A percentile compares a stretch with the other conserved stretches of the same genome.
Conservation (phyloP, 768 basidiomycete species). For the Mycena capillaripes region DNA sequence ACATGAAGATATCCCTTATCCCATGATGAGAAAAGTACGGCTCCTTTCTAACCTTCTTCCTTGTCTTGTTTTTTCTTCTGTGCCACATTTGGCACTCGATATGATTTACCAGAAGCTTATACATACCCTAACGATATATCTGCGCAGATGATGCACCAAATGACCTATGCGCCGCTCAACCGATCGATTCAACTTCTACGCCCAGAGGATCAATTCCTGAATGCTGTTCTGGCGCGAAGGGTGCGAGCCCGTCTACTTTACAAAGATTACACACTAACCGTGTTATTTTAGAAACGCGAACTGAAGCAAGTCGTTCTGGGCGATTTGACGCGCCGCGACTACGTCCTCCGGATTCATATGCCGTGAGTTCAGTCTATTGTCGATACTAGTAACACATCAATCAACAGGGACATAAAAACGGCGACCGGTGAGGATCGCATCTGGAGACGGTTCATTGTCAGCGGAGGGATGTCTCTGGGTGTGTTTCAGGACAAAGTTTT, state of each 20-base stretch:
- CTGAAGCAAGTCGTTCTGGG: constrained; percentile 37
- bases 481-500: constrained; percentile 46
- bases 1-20: constrained; percentile 30
- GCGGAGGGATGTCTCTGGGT: constrained; percentile 43
- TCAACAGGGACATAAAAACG: constrained; percentile 29
- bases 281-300: constrained; percentile 34
- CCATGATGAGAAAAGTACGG: constrained; percentile 32
- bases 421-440: constrained; percentile 36
- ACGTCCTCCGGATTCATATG: constrained; percentile 39
- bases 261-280: constrained; percentile 13
- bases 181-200: constrained; percentile 26
- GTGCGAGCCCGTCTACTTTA: constrained; percentile 19
- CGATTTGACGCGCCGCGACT: constrained; percentile 41
- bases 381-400: constrained; percentile 11
- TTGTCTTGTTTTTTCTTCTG: constrained; percentile 7
- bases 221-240: constrained; percentile 37
- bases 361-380: constrained; percentile 27
- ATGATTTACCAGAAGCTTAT: constrained; percentile 13
- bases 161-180: constrained; percentile 34
- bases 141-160: constrained; percentile 38
- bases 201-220: constrained; percentile 42
- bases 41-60: constrained; percentile 10
- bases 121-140: constrained; percentile 17
- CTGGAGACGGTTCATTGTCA: constrained; percentile 42
- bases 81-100: neutral